These are phyloP conservation scores for Fragilaria radians DNA, from an alignment of 108 stramenopile species.

Conservation along the genomic window DNA sequence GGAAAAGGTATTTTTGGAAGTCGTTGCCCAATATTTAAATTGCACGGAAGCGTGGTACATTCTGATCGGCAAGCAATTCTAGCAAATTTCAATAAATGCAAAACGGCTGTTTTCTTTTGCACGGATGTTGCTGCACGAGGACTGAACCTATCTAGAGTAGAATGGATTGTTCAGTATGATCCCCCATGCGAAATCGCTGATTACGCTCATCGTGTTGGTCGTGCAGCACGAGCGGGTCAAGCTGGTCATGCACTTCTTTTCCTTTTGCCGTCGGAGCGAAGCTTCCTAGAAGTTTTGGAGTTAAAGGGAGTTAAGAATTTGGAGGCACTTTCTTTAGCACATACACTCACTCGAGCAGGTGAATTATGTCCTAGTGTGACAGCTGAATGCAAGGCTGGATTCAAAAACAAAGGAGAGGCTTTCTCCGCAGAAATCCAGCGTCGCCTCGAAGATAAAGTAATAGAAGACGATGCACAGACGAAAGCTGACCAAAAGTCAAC, in stretches of 20 bases:
- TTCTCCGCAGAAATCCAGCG: slow-evolving; percentile 55
- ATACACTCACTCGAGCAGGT: slow-evolving; percentile 63
- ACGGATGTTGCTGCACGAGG: slow-evolving; percentile 96
- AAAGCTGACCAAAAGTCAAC: slow-evolving; percentile 16
- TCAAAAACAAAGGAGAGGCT: slow-evolving; percentile 44
- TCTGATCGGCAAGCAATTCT: slow-evolving; percentile 56
- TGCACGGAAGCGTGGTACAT: slow-evolving; percentile 85
- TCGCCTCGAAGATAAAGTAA: slow-evolving; percentile 40
- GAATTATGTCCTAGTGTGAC: slow-evolving; percentile 43
- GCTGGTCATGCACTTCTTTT: slow-evolving; percentile 84
- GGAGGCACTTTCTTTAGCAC: slow-evolving; percentile 55
- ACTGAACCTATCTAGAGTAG: slow-evolving; percentile 73
- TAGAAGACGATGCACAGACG: slow-evolving; percentile 22
- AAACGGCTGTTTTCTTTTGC: slow-evolving; percentile 52
- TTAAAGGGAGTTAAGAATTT: slow-evolving; percentile 49
- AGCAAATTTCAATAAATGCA: slow-evolving; percentile 37
- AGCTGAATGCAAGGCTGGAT: slow-evolving; percentile 31
- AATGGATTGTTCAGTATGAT: slow-evolving; percentile 93
- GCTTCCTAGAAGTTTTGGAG: slow-evolving; percentile 72
- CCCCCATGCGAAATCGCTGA: slow-evolving; percentile 87
- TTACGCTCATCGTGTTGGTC: slow-evolving; percentile 87
- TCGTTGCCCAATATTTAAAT: slow-evolving; percentile 47
- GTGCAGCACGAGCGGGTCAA: slow-evolving; percentile 83
- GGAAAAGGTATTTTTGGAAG: slow-evolving; percentile 51
- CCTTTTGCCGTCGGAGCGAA: slow-evolving; percentile 82